Base-by-base conservation (phyloP, 2,329 filamentous ascomycete species). In the Tolypocladium pustulatum region DNA sequence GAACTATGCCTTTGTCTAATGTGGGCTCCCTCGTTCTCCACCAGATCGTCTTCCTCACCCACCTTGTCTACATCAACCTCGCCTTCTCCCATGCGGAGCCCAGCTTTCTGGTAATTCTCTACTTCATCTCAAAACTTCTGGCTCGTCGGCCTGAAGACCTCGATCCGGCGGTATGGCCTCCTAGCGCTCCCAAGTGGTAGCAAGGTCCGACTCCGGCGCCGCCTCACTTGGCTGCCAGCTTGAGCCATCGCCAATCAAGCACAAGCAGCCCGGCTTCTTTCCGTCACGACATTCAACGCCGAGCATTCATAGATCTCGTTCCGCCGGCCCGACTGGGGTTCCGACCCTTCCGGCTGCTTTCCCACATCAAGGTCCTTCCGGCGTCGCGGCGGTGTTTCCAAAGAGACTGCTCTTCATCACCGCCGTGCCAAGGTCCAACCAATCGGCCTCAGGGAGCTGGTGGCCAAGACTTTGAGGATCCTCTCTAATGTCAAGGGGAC, bases 21-120 rank as follows among this genome's bases (percentile, higher is more conserved):
- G 67, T 82, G 32, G 79, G 79, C 55, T 76, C 79, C n/a, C 70
- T 80, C 38, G 67, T 81, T 61, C 71, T 82, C 56, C 73, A 80
- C 63, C 73, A 81, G 62, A 71, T 81, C 57, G 77, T 81, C 65
- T 82, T 82, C 66, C 70, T 82, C 62, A 79, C 77, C 46, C 80
- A 79, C 56, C 71, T 82, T 58, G 74, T 80, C 61, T 81, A 81
- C 67, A 78, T 82, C 65, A 76, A 75, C 65, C 76, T 79, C 61
- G 78, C 77, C 59, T 72, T 82, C 60, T 72, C 77, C 22, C 73
- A 78, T 61, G 74, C 78, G 57, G 78, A 81, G 60, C 76, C 78
- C 20, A 71, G 77, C 54, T 61, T 77, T 12, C 70, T 81, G 32
- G 69, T 80, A 53, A 66, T 69, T 30, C 71, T 82, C 8, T 81